Conservation (phyloP, 768 basidiomycete genomes). For the Russula earlei region DNA sequence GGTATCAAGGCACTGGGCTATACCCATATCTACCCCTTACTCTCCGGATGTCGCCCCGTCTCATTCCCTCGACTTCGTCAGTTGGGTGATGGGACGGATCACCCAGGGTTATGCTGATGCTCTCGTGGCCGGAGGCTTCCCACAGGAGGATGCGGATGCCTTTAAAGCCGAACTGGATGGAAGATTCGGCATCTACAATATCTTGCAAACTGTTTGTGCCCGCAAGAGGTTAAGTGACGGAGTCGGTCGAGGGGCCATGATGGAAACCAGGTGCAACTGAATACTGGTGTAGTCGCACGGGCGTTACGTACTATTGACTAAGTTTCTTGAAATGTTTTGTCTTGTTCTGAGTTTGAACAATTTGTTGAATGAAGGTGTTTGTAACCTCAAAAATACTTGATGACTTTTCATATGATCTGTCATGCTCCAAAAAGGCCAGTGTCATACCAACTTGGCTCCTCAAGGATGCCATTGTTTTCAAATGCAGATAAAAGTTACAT, state of each 20-base stretch:
- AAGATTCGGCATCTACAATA: neutral
- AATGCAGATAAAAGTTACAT: too few species aligned
- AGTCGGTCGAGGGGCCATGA: neutral
- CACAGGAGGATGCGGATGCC: constrained; percentile 1
- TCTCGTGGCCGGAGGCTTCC: constrained; percentile 1
- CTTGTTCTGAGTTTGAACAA: too few species aligned
- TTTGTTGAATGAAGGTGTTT: too few species aligned
- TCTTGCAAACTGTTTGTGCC: constrained; percentile 17
- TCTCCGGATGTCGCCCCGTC: neutral
- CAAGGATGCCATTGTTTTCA: too few species aligned
- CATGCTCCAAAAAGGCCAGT: too few species aligned
- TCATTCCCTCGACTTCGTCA: neutral
- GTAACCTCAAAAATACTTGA: too few species aligned
- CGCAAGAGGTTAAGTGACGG: neutral
- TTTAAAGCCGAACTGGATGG: constrained; percentile 6
- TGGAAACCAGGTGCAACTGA: neutral
- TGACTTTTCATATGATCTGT: too few species aligned
- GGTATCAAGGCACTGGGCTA: constrained; percentile 8
- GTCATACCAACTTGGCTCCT: too few species aligned
- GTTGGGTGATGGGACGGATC: constrained; percentile 2
- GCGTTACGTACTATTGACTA: too few species aligned
- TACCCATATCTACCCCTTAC: constrained; percentile 12
- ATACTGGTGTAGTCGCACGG: too few species aligned
- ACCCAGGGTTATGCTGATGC: constrained; percentile 4
- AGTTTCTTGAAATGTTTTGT: too few species aligned